phyloP scores from a whole-genome alignment of 441 rosid species.

The Hura crepitans region DNA sequence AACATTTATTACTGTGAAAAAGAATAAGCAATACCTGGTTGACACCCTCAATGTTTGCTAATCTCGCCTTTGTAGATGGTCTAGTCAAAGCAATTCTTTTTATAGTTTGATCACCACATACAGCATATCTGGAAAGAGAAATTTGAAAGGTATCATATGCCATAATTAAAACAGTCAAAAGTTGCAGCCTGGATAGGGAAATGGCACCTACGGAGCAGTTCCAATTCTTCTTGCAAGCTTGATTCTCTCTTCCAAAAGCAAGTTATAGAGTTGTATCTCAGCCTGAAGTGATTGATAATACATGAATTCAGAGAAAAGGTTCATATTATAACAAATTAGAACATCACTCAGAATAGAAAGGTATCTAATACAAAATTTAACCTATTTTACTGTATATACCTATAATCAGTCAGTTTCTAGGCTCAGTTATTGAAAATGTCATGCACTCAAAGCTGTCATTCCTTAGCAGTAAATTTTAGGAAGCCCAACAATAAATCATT shows the following conservation, averaged over 20 bases:
- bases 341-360: neutral
- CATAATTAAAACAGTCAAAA: neutral
- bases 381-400: neutral
- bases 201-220: constrained; percentile 51
- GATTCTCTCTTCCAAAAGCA: constrained; percentile 45
- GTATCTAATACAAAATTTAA: neutral
- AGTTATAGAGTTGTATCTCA: constrained; percentile 37
- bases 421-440: neutral
- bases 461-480: neutral
- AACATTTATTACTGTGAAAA: neutral
- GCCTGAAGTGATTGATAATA: constrained; percentile 29
- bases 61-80: constrained; percentile 49
- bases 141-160: constrained; percentile 3
- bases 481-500: neutral
- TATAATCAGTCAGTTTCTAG: neutral
- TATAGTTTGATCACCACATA: constrained; percentile 49
- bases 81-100: constrained; percentile 40
- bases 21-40: constrained; percentile 38
- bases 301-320: constrained; percentile 1
- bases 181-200: constrained; percentile 15
- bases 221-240: constrained; percentile 44
- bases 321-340: neutral
- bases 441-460: neutral
- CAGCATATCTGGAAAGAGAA: constrained; percentile 37
- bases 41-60: constrained; percentile 51